Conservation (phyloP, 129 eudicot genomes). For the Lonicera japonica region DNA sequence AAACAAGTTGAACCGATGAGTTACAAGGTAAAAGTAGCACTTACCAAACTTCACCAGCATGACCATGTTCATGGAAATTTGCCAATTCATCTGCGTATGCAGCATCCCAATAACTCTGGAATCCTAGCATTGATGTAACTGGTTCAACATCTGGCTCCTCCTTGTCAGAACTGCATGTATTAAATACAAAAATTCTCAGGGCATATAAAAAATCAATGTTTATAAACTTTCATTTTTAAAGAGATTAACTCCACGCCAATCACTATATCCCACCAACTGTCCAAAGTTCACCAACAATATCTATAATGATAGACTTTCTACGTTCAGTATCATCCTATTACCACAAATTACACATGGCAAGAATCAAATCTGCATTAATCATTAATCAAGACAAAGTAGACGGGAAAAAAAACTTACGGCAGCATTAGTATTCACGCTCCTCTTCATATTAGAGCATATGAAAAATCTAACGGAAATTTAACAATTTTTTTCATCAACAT, state of each 20-base stretch:
- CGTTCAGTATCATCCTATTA: neutral
- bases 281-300: neutral
- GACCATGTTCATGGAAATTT: constrained; percentile 94
- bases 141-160: constrained; percentile 93
- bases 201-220: neutral
- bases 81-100: constrained; percentile 84
- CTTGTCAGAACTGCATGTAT: constrained; percentile 81
- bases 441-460: no score
- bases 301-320: neutral
- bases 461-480: neutral
- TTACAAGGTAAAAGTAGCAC: constrained; percentile 13
- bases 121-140: constrained; percentile 85
- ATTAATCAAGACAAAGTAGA: neutral
- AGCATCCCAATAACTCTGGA: constrained; percentile 97
- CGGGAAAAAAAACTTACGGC: no score
- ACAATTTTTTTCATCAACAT: neutral
- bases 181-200: constrained; percentile 10
- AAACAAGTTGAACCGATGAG: neutral
- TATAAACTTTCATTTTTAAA: neutral
- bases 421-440: no score
- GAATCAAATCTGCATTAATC: neutral
- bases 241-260: neutral
- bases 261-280: neutral
- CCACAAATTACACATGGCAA: no score
- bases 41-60: constrained; percentile 98